Conservation (phyloP, 345 rosid genomes). For the Rhodomyrtus tomentosa region DNA sequence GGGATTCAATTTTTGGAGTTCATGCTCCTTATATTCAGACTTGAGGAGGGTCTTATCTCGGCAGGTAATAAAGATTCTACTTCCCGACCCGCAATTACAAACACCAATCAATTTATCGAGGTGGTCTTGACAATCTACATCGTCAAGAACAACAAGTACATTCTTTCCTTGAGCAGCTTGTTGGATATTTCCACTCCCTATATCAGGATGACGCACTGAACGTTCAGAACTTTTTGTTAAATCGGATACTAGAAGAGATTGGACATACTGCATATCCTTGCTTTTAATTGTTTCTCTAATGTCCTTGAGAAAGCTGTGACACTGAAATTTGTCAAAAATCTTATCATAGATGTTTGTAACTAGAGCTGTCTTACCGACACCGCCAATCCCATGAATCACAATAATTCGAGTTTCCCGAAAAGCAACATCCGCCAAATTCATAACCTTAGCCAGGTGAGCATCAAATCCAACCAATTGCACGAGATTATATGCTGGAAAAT, state of each 20-base stretch:
- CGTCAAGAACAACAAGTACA: neutral
- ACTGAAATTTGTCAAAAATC: neutral
- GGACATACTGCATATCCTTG: neutral
- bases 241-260: neutral
- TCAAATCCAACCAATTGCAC: neutral
- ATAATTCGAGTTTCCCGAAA: neutral
- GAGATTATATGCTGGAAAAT: neutral
- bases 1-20: rapidly evolving
- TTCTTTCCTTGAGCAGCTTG: rapidly evolving
- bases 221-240: neutral
- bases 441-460: neutral
- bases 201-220: rapidly evolving
- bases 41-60: neutral
- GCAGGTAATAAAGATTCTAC: neutral
- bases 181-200: neutral
- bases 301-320: rapidly evolving
- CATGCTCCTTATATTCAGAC: rapidly evolving
- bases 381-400: neutral
- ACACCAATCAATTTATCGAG: neutral
- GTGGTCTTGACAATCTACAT: rapidly evolving
- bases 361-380: neutral
- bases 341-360: rapidly evolving
- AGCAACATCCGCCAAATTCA: neutral
- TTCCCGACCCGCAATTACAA: rapidly evolving
- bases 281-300: neutral